Base-by-base conservation (phyloP, 2,329 filamentous ascomycete species). In the Sarocladium brachiariae region DNA sequence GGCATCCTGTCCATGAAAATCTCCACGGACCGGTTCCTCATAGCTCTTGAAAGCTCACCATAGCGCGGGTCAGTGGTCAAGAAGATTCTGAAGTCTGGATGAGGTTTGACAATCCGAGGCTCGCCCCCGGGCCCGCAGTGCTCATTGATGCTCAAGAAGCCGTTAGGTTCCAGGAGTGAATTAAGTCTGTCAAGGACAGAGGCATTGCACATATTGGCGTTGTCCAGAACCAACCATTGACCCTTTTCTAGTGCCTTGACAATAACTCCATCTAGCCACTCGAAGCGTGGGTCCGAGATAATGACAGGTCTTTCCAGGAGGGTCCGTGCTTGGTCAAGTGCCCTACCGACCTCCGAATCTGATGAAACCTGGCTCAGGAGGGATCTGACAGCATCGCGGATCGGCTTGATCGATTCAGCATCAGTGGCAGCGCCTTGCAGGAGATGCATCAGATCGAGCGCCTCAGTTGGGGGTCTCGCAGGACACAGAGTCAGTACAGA, bases 171-270 rank as follows among this genome's bases (percentile, higher is more conserved):
- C 7, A 97, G 84, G 8, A 99, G 72, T 1, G 93, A 97, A 65
- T 99, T 99, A 49, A 99, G 73, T 54, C 95, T 81, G 67, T 99
- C 93, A 9, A 99, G 77, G 1, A 99, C 93, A 6, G 92, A 96
- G 21, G 92, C 86, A 61, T 87, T 96, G 70, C 95, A 99, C 52
- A 99, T 78, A 61, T 99, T 99, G 53, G 95, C 93, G 66, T 99
- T 96, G 67, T 99, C 93, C 19, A 99, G 81, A 10, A 99, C 84
- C 16, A 99, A 75, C 93, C 93, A 99, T 54, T 90, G 80, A 13
- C 93, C 93, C 58, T 85, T 75, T 61, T 95, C 79, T 10, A 97
- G 74, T 37, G 93, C 92, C 59, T 90, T 86, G 45, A 97, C 86
- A 38, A 99, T 83, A 45, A 95, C 81, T 52, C 95, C 93, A 63